phyloP scores from a whole-genome alignment of 257 asterid species.

The Nyctanthes arbortristis region DNA sequence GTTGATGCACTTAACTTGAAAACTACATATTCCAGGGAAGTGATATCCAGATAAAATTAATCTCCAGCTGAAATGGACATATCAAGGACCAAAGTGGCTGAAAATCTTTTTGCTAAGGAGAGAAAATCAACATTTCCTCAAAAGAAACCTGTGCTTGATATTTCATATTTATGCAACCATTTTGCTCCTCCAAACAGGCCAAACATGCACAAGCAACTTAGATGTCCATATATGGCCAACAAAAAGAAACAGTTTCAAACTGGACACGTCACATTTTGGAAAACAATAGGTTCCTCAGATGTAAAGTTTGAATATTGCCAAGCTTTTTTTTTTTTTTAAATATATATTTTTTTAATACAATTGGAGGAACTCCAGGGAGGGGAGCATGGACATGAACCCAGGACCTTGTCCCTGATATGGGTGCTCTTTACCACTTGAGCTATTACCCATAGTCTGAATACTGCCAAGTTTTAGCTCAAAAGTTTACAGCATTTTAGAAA shows the following conservation, averaged over 20 bases:
- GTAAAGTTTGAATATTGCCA: not conserved
- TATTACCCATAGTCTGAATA: too few relatives aligned
- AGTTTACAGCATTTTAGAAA: not conserved
- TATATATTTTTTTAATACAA: too few relatives aligned
- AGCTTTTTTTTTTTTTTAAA: too few relatives aligned
- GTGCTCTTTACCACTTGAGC: too few relatives aligned
- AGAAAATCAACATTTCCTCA: not conserved
- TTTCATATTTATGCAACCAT: not conserved
- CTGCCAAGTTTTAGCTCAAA: not conserved
- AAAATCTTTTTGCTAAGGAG: not conserved
- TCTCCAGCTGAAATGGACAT: not conserved
- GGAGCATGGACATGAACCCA: too few relatives aligned
- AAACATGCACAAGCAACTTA: not conserved
- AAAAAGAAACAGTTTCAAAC: not conserved
- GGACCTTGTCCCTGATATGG: too few relatives aligned
- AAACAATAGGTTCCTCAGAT: not conserved
- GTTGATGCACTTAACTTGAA: not conserved
- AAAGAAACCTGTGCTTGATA: not conserved
- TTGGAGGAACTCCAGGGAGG: too few relatives aligned
- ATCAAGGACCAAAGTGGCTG: not conserved
- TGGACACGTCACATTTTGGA: not conserved
- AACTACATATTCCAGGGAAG: not conserved
- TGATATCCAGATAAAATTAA: not conserved
- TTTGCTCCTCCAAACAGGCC: not conserved
- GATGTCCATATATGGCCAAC: not conserved